Percentiles rank a stretch among this genome's conserved stretches.
Conservation (phyloP, 2,329 filamentous ascomycete genomes). For the Beauveria caledonica region DNA sequence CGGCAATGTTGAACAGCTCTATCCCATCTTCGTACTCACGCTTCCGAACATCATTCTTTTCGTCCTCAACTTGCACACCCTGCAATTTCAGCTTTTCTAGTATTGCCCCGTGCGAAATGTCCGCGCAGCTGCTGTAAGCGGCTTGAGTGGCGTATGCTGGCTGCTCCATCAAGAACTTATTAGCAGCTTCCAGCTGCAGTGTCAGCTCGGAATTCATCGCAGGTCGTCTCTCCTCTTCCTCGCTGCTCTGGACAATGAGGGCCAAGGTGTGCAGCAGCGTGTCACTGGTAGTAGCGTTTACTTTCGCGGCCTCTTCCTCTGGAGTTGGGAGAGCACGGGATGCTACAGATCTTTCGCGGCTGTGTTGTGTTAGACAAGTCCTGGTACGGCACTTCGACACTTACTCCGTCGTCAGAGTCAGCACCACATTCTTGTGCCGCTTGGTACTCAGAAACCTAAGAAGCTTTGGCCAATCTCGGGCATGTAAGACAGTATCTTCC, state of each 20-base stretch:
- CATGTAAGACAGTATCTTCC: conserved; percentile 21
- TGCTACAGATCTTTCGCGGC: not conserved
- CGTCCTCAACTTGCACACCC: conserved; percentile 19
- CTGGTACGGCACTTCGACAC: not conserved
- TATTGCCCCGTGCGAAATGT: conserved; percentile 18
- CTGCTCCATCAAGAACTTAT: conserved; percentile 21
- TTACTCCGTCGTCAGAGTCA: conserved; percentile 20
- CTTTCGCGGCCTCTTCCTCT: not conserved
- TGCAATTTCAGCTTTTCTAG: conserved; percentile 17
- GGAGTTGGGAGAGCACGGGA: not conserved
- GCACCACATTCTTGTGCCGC: conserved; percentile 15
- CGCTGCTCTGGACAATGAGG: conserved; percentile 3
- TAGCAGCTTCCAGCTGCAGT: conserved; percentile 18
- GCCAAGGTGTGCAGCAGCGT: not conserved
- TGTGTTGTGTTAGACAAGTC: not conserved
- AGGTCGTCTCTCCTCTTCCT: conserved; percentile 8
- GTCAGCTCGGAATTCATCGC: conserved; percentile 14
- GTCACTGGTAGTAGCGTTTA: not conserved
- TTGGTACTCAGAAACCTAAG: conserved; percentile 19
- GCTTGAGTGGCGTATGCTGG: conserved; percentile 20
- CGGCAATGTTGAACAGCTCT: conserved; percentile 33
- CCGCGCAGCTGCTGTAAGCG: conserved; percentile 21
- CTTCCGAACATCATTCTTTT: conserved; percentile 17
- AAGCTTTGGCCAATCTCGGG: conserved; percentile 22
- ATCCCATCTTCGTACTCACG: conserved; percentile 25